These are phyloP conservation scores for Penicillium griseofulvum DNA, from an alignment of 2,329 filamentous ascomycete genomes.

Conservation along the genomic window DNA sequence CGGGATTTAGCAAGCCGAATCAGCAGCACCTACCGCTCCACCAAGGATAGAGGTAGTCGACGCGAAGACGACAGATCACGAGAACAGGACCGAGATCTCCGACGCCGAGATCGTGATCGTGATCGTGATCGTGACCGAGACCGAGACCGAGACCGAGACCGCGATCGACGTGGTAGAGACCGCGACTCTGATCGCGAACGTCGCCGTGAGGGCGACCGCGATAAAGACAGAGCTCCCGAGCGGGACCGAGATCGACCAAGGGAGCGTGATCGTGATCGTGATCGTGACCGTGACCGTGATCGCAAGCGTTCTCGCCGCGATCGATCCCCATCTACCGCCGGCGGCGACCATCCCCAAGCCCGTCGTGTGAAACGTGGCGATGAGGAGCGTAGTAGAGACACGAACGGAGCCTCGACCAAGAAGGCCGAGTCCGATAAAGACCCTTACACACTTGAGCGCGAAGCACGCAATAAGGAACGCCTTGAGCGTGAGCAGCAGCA, in stretches of 20 bases:
- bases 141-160: slow-evolving; percentile 22
- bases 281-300: slow-evolving; percentile 45
- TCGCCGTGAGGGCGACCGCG: slow-evolving; percentile 23
- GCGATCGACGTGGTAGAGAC: slow-evolving; percentile 42
- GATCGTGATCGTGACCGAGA: slow-evolving; percentile 21
- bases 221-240: slow-evolving; percentile 39
- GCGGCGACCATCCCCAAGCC: slow-evolving; percentile 35
- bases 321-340: slow-evolving; percentile 35
- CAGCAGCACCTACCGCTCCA: slow-evolving; percentile 26
- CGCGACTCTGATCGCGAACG: slow-evolving; percentile 33
- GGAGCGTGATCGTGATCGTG: slow-evolving; percentile 30
- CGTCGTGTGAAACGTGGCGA: slow-evolving; percentile 37
- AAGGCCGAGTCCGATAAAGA: slow-evolving; percentile 53
- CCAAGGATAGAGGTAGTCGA: slow-evolving; percentile 29
- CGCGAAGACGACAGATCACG: slow-evolving; percentile 31
- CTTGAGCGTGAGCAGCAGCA: slow-evolving; percentile 65
- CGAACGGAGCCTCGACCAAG: slow-evolving; percentile 12
- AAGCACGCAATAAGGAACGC: slow-evolving; percentile 61
- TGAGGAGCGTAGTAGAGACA: slow-evolving; percentile 25
- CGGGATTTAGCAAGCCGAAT: slow-evolving; percentile 28
- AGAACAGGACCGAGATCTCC: slow-evolving; percentile 22
- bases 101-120: slow-evolving; percentile 26
- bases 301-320: slow-evolving; percentile 44
- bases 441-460: slow-evolving; percentile 71
- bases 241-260: slow-evolving; percentile 25